These are phyloP conservation scores for Trichoderma endophyticum DNA, from an alignment of 2,329 filamentous ascomycete species.

Conservation along the genomic window DNA sequence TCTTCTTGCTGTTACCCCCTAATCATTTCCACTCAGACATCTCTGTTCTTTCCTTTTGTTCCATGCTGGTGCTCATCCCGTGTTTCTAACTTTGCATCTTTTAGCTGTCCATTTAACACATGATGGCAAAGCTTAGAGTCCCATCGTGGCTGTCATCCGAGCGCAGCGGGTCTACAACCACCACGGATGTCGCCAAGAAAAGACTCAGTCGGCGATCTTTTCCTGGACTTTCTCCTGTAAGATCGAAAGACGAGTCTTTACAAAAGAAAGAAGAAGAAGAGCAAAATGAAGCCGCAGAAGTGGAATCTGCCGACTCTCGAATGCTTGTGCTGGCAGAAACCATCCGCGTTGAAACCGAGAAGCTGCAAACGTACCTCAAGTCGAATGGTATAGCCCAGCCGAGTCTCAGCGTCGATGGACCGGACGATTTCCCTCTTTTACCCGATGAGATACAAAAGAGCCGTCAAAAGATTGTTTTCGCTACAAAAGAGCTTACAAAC, in stretches of 20 bases:
- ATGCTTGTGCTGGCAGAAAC: conserved; percentile 46
- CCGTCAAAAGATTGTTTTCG: conserved; percentile 46
- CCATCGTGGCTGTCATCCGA: conserved; percentile 35
- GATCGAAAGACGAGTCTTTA: conserved; percentile 23
- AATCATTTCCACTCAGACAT: not conserved
- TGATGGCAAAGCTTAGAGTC: conserved; percentile 36
- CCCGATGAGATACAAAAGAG: conserved; percentile 45
- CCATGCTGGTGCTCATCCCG: not conserved
- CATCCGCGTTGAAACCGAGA: conserved; percentile 48
- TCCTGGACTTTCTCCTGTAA: conserved; percentile 28
- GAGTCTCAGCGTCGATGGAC: conserved; percentile 44
- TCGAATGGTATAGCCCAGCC: conserved; percentile 41
- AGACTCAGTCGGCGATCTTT: conserved; percentile 36
- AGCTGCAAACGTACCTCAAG: conserved; percentile 46
- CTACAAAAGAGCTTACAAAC: conserved; percentile 46
- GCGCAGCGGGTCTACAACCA: conserved; percentile 21
- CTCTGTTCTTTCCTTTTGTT: not conserved
- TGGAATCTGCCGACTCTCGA: conserved; percentile 30
- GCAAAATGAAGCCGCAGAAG: not conserved
- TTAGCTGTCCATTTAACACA: not conserved
- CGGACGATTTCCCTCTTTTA: conserved; percentile 46
- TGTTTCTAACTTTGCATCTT: not conserved
- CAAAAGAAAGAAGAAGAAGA: not conserved
- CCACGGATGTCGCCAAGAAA: conserved; percentile 32
- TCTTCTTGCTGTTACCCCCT: not conserved